Evolutionary conservation across 2,329 filamentous ascomycete genomes (phyloP).

Genomic region (Bipolaris bicolor): DNA sequence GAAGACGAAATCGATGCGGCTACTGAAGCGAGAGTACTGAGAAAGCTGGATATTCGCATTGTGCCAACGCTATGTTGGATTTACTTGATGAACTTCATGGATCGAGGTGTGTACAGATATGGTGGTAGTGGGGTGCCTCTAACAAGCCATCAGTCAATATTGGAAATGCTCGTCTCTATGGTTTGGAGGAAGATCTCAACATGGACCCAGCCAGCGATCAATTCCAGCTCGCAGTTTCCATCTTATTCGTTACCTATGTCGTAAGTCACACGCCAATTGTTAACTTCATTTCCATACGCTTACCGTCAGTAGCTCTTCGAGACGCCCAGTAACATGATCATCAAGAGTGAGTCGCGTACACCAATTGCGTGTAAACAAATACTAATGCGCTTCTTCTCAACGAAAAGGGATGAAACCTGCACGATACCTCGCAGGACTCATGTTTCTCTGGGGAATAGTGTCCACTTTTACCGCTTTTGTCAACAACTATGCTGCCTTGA

Average conservation of each 20-base stretch:
- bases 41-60: slow-evolving; percentile 57
- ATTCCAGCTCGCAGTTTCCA: slow-evolving; percentile 32
- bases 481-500: slow-evolving; percentile 33
- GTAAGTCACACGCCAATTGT: slow-evolving; percentile 14
- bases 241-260: slow-evolving; percentile 34
- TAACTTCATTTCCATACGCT: slow-evolving; percentile 16
- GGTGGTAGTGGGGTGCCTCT: background rate
- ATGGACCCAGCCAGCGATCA: slow-evolving; percentile 24
- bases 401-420: slow-evolving; percentile 43
- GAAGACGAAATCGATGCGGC: slow-evolving; percentile 48
- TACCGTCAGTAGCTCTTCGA: slow-evolving; percentile 45
- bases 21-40: slow-evolving; percentile 55
- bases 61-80: slow-evolving; percentile 62
- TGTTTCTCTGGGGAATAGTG: slow-evolving; percentile 35
- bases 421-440: slow-evolving; percentile 31
- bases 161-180: slow-evolving; percentile 52
- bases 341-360: slow-evolving; percentile 37
- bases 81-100: slow-evolving; percentile 55
- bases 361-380: background rate
- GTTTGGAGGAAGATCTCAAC: slow-evolving; percentile 26
- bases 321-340: slow-evolving; percentile 54
- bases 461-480: slow-evolving; percentile 34
- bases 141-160: slow-evolving; percentile 18
- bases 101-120: slow-evolving; percentile 51
- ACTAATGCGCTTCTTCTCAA: background rate